Percentiles rank a stretch among this genome's conserved stretches.
These are phyloP conservation scores for Paramyrothecium sp. DNA, from an alignment of 2,329 filamentous ascomycete genomes.

Conservation along the genomic window DNA sequence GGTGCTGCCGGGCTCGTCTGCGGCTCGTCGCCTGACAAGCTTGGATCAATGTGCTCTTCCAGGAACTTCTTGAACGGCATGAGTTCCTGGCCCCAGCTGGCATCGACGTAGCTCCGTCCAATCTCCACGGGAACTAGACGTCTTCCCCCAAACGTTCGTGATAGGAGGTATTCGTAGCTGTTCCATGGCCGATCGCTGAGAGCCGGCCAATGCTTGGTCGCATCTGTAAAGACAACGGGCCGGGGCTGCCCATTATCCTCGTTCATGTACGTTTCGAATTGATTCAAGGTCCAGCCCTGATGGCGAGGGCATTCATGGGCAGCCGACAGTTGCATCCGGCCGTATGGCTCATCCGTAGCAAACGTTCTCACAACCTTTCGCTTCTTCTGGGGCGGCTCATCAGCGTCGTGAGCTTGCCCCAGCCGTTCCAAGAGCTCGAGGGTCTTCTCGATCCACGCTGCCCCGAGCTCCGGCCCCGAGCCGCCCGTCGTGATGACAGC, in stretches of 20 bases:
- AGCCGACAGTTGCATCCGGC: slow-evolving; percentile 20
- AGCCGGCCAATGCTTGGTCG: slow-evolving; percentile 73
- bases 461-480: slow-evolving; percentile 48
- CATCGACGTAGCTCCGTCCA: slow-evolving; percentile 84
- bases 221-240: slow-evolving; percentile 69
- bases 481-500: slow-evolving; percentile 74
- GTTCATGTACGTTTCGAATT: slow-evolving; percentile 62
- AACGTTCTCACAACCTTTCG: slow-evolving; percentile 16
- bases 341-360: slow-evolving; percentile 23
- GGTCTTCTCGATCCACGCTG: slow-evolving; percentile 48
- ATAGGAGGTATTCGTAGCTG: slow-evolving; percentile 70
- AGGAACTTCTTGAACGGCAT: slow-evolving; percentile 75
- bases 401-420: slow-evolving; percentile 12
- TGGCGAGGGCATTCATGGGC: slow-evolving; percentile 21
- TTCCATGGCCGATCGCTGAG: slow-evolving; percentile 67
- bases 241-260: slow-evolving; percentile 37
- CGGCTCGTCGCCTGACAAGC: slow-evolving; percentile 10
- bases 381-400: slow-evolving; percentile 18
- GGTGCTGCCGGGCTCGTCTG: neutral
- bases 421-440: slow-evolving; percentile 40
- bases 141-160: slow-evolving; percentile 70
- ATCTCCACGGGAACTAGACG: slow-evolving; percentile 84
- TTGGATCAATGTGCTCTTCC: slow-evolving; percentile 50
- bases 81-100: slow-evolving; percentile 79
- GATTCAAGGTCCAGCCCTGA: slow-evolving; percentile 49